Conservation (phyloP, 768 basidiomycete species). For the Exidia glandulosa region DNA sequence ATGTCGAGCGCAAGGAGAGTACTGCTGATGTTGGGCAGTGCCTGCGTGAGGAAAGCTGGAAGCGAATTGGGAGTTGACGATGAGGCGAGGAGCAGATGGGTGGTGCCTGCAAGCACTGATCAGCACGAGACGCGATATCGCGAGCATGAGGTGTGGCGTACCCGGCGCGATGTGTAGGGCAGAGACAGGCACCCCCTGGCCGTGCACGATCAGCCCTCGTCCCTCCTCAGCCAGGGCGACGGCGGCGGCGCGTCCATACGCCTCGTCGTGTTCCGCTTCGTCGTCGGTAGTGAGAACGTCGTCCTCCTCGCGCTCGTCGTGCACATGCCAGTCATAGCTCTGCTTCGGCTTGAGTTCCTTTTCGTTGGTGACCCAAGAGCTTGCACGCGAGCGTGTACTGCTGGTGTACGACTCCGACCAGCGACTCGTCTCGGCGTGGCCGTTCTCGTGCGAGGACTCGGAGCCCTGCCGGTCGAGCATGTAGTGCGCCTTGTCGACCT, state of each 20-base stretch:
- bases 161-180: constrained; percentile 64
- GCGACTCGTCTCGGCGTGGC: not conserved
- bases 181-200: constrained; percentile 46
- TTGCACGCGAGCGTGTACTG: not conserved
- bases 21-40: constrained; percentile 59
- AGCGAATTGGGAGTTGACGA: constrained; percentile 68
- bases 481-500: not conserved
- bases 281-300: constrained; percentile 21
- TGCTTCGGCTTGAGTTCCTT: not conserved
- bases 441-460: constrained; percentile 1
- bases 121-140: not conserved
- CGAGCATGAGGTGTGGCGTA: constrained; percentile 24
- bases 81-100: constrained; percentile 84
- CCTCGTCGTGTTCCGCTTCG: constrained; percentile 36
- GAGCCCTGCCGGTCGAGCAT: not conserved
- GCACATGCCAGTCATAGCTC: constrained; percentile 2
- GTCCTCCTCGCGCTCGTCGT: constrained; percentile 27
- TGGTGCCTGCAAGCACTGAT: constrained; percentile 51
- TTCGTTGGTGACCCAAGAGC: not conserved
- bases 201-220: constrained; percentile 69
- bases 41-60: constrained; percentile 57
- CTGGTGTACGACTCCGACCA: constrained; percentile 4
- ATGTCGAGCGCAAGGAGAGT: constrained; percentile 90
- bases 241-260: constrained; percentile 66
- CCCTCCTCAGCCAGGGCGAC: constrained; percentile 76